Conservation (phyloP, 2,329 filamentous ascomycete genomes). For the Leptographium wingfieldii region DNA sequence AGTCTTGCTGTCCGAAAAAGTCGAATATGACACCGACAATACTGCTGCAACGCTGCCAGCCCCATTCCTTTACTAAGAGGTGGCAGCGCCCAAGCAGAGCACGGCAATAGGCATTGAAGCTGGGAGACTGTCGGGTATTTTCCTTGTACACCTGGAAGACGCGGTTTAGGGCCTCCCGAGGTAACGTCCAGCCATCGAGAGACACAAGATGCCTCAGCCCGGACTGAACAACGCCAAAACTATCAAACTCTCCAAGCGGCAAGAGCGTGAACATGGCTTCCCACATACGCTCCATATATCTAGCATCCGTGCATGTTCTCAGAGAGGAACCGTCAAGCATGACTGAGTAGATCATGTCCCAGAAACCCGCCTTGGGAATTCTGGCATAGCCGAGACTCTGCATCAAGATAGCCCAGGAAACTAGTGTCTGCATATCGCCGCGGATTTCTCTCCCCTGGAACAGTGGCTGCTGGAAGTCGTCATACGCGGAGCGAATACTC, state of each 20-base stretch:
- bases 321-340: slow-evolving; percentile 23
- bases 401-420: slow-evolving; percentile 48
- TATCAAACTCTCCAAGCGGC: slow-evolving; percentile 48
- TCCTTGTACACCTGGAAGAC: slow-evolving; percentile 46
- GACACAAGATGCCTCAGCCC: slow-evolving; percentile 23
- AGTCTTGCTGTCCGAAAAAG: slow-evolving; percentile 51
- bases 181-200: slow-evolving; percentile 48
- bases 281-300: slow-evolving; percentile 44
- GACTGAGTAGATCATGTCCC: slow-evolving; percentile 40
- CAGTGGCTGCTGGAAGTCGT: slow-evolving; percentile 30
- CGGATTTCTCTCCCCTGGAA: slow-evolving; percentile 40
- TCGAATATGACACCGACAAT: slow-evolving; percentile 52
- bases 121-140: slow-evolving; percentile 41
- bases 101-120: slow-evolving; percentile 54
- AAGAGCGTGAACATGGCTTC: slow-evolving; percentile 45
- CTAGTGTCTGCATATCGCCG: slow-evolving; percentile 28
- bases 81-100: slow-evolving; percentile 48
- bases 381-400: slow-evolving; percentile 35
- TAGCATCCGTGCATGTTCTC: slow-evolving; percentile 27
- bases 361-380: slow-evolving; percentile 44
- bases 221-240: slow-evolving; percentile 33
- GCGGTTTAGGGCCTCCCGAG: slow-evolving; percentile 42
- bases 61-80: slow-evolving; percentile 51
- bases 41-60: slow-evolving; percentile 45
- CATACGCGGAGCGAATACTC: slow-evolving; percentile 32